phyloP scores from a whole-genome alignment of 106 monocot genomes.

The Dioscorea zingiberensis region DNA sequence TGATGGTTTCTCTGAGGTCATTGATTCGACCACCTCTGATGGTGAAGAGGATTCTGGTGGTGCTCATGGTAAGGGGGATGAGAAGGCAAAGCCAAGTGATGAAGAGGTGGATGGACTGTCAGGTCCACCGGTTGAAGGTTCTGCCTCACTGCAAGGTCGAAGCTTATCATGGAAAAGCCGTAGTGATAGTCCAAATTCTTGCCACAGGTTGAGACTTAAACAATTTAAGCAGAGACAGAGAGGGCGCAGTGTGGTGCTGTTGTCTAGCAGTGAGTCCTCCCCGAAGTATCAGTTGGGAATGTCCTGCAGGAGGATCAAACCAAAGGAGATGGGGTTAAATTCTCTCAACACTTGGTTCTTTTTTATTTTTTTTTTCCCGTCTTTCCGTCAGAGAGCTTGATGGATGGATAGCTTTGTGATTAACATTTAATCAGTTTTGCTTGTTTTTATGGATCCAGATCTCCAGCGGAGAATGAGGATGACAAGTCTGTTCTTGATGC shows the following conservation, averaged over 20 bases:
- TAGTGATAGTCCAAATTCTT: conserved; percentile 30
- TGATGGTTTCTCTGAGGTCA: conserved; percentile 35
- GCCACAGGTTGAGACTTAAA: conserved; percentile 41
- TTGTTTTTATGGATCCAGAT: conserved; percentile 22
- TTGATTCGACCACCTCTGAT: conserved; percentile 64
- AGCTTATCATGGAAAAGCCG: conserved; percentile 75
- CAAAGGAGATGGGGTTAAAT: conserved; percentile 30
- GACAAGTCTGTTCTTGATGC: conserved; percentile 13
- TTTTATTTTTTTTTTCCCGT: background rate
- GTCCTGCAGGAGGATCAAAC: conserved; percentile 76
- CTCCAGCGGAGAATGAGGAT: conserved; percentile 24
- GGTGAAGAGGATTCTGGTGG: conserved; percentile 21
- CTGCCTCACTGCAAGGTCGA: conserved; percentile 19
- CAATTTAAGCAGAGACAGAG: conserved; percentile 50
- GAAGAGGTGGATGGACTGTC: conserved; percentile 58
- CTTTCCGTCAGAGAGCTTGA: too few relatives aligned
- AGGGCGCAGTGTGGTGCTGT: conserved; percentile 16
- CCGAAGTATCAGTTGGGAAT: conserved; percentile 53
- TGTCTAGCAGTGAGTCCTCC: conserved; percentile 32
- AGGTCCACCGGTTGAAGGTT: conserved; percentile 38
- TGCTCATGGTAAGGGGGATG: conserved; percentile 26
- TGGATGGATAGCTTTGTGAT: too few relatives aligned
- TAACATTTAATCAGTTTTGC: background rate
- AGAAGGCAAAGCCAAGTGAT: conserved; percentile 19
- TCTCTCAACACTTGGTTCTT: background rate